A percentile compares a stretch with the other conserved stretches of the same genome.
Conservation (phyloP, 2,329 filamentous ascomycete species). For the Knufia fluminis region DNA sequence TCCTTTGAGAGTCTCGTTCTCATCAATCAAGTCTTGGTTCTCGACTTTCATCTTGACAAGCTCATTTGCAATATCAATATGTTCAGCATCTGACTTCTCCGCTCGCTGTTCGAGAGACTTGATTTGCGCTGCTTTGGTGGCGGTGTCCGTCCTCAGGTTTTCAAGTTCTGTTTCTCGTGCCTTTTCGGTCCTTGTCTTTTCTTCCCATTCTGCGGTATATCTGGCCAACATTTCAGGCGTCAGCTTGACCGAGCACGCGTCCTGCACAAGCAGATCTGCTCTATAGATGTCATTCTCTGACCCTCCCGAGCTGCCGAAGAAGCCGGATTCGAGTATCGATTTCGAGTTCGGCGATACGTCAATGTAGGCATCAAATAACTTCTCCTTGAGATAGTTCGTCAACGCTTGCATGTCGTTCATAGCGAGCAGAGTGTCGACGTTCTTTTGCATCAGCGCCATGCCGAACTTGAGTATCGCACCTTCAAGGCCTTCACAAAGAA, state of each 20-base stretch:
- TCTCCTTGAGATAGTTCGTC: constrained; percentile 85
- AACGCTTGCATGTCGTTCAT: constrained; percentile 89
- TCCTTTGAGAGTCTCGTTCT: constrained; percentile 77
- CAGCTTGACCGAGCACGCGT: constrained; percentile 81
- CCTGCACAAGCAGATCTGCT: constrained; percentile 83
- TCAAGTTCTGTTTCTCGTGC: constrained; percentile 77
- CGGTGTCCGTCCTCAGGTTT: constrained; percentile 56
- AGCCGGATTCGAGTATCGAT: constrained; percentile 88
- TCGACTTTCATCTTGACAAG: constrained; percentile 87
- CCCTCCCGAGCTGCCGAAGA: constrained; percentile 85
- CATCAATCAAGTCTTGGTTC: constrained; percentile 79
- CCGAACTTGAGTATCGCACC: constrained; percentile 87
- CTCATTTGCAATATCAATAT: constrained; percentile 82
- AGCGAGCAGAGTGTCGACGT: constrained; percentile 62
- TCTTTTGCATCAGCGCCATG: constrained; percentile 93
- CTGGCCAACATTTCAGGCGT: constrained; percentile 70
- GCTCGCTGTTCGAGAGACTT: constrained; percentile 78
- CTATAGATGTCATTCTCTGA: constrained; percentile 93
- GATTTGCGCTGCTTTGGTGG: constrained; percentile 63
- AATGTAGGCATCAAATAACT: constrained; percentile 92
- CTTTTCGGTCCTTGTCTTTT: constrained; percentile 72
- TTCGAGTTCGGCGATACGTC: constrained; percentile 87
- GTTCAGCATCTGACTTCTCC: constrained; percentile 80
- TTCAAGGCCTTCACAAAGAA: constrained; percentile 83
- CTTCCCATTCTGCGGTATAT: constrained; percentile 86